Base-by-base conservation (phyloP, 306 rosid species). In the Erythrophleum fordii region DNA sequence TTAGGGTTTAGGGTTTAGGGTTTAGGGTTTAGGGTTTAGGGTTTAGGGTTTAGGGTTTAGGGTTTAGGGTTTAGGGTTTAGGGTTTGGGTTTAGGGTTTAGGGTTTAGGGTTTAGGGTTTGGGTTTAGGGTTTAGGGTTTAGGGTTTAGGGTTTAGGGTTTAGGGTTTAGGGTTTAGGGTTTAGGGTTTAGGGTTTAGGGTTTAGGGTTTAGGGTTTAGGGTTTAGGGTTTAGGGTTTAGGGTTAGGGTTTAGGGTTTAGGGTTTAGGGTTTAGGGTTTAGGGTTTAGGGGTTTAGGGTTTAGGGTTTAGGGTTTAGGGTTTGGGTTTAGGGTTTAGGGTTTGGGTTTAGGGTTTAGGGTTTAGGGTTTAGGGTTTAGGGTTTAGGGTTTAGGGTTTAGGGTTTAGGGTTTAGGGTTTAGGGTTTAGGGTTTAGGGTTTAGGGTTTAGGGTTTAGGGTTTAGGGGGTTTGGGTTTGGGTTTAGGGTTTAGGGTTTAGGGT, bases 361-460 rank as follows among this genome's bases (percentile, higher is more conserved):
- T 61, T 59, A 41, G 60, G 80, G 44, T 61, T 76, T 41, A 9
- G 72, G 80, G 42, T 60, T 76, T 23, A 28, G 72, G 80, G 58
- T 62, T 76, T 41, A 39, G 77, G 77, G 45, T 41, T 60, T 76
- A 44, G 69, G 79, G 51, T 75, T 59, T 34, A 58, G 79, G 69
- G 65, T 73, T 53, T 51, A 34, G 77, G 77, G 48, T 70, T 46
- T 73, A 22, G 69, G 79, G 35, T 75, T 59, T 39, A 59, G 79
- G 79, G 56, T 39, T 75, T 75, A 75, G 79, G 79, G 79, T 59
- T 75, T 73, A 49, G 77, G 77, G 77, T 52, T 73, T 73, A 41
- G 77, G 77, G 66, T 52, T 73, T 73, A 29, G 66, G 77, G 79
- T 56, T 75, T 58, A 56, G 79, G 79, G 67, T 75, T 75, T 45